Evolutionary conservation across 2,329 filamentous ascomycete species (phyloP).

Genomic region (Colletotrichum theobromicola): DNA sequence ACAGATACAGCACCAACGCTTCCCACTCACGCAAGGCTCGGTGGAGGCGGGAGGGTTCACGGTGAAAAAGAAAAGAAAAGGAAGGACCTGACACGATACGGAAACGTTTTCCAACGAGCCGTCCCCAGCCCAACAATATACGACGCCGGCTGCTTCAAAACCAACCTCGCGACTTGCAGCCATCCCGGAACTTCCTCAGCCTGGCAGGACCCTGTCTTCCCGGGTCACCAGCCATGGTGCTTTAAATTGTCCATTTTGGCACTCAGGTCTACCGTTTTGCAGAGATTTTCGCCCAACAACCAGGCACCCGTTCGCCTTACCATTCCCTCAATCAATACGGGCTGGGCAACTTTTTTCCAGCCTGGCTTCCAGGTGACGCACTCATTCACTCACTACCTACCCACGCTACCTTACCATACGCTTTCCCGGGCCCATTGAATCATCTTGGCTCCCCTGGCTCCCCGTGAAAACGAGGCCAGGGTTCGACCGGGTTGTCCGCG

Average conservation of each 20-base stretch:
- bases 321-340: not conserved
- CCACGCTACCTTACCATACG: not conserved
- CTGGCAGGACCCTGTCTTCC: constrained; percentile 8
- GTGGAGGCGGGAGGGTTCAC: not conserved
- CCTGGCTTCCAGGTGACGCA: constrained; percentile 12
- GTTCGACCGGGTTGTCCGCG: not conserved
- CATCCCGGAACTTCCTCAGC: not conserved
- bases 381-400: not conserved
- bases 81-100: not conserved
- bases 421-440: not conserved
- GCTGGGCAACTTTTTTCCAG: not conserved
- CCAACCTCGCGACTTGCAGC: not conserved
- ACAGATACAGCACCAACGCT: not conserved
- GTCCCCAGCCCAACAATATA: constrained; percentile 13
- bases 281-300: not conserved
- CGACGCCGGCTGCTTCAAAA: not conserved
- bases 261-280: not conserved
- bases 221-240: constrained; percentile 3
- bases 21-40: not conserved
- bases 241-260: constrained; percentile 14
- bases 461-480: not conserved
- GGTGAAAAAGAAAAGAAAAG: not conserved
- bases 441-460: not conserved
- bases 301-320: not conserved
- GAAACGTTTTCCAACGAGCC: not conserved